Conservation (phyloP, 768 basidiomycete species). For the Podaxis sp. region DNA sequence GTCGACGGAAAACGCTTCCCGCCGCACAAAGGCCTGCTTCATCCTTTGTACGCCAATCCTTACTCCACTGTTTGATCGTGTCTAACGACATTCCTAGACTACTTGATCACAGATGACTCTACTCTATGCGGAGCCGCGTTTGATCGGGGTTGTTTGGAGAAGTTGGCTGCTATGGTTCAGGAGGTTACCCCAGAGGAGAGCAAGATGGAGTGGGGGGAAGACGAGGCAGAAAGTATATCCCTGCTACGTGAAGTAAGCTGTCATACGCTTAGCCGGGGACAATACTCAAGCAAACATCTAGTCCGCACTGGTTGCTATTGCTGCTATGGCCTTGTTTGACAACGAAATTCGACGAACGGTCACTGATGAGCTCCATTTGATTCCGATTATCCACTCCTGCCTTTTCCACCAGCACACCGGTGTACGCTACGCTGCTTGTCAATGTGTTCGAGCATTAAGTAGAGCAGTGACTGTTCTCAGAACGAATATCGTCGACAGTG, state of each 20-base stretch:
- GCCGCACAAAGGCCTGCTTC: slow-evolving; percentile 69
- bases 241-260: slow-evolving; percentile 60
- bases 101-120: slow-evolving; percentile 70
- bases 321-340: slow-evolving; percentile 68
- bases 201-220: slow-evolving; percentile 57
- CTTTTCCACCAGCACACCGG: slow-evolving; percentile 51
- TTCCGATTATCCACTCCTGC: slow-evolving; percentile 24
- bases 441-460: slow-evolving; percentile 77
- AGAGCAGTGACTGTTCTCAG: slow-evolving; percentile 77
- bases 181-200: slow-evolving; percentile 48
- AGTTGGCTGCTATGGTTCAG: slow-evolving; percentile 49
- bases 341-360: slow-evolving; percentile 71
- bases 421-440: slow-evolving; percentile 84
- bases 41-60: slow-evolving; percentile 56
- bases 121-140: slow-evolving; percentile 65
- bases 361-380: slow-evolving; percentile 55
- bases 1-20: slow-evolving; percentile 35
- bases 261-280: neutral
- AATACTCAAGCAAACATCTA: slow-evolving; percentile 23
- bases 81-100: slow-evolving; percentile 34
- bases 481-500: slow-evolving; percentile 83
- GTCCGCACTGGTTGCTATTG: slow-evolving; percentile 74
- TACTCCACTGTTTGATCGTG: neutral
- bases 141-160: slow-evolving; percentile 65
- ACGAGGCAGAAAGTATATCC: slow-evolving; percentile 59